Evolutionary conservation across 768 basidiomycete species (phyloP), one percentile per base, ranked within the genome.

Genomic region (Mycena haematopus): DNA sequence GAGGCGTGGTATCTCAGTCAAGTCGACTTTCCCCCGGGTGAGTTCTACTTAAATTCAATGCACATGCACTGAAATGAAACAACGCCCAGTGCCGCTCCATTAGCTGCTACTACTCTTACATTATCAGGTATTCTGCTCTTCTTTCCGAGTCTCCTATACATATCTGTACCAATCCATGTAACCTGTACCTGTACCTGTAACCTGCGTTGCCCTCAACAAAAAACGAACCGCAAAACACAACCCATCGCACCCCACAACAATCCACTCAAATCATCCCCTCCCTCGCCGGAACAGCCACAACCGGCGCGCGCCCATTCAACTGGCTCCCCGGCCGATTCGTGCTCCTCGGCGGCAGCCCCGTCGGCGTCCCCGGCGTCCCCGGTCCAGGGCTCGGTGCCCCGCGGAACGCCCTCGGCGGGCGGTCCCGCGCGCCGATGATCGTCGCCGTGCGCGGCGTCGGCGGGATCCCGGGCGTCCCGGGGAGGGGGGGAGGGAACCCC

Each of bases 241-340:
- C n/a, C n/a, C n/a, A n/a, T n/a, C n/a, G n/a, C n/a, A n/a, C n/a
- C n/a, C n/a, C n/a, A n/a, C n/a, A n/a, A n/a, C n/a, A 40, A 38
- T n/a, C 24, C n/a, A 35, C 29, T 24, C 25, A 88, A 70, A 89
- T 82, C 86, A 89, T 86, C 6, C 86, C 86, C 46, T 87, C 86
- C 49, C 84, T 78, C 66, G 79, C 82, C 24, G 86, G 84, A 47
- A 86, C 74, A 22, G 82, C 83, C 2, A 84, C 77, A 4, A 80
- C 84, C 5, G 84, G 80, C 21, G 83, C 78, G 24, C 83, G 80
- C 29, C 29, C 29, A 15, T 77, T 79, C 21, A 78, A 67, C 29
- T 78, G 71, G 70, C 87, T 90, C 14, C 84, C 82, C 2, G 91
- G 90, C 11, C 90, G 79, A 73, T 89, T 86, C 22, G 78, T 77